Evolutionary conservation across 2,329 filamentous ascomycete genomes (phyloP).

Genomic region (Neonectria coccinea): DNA sequence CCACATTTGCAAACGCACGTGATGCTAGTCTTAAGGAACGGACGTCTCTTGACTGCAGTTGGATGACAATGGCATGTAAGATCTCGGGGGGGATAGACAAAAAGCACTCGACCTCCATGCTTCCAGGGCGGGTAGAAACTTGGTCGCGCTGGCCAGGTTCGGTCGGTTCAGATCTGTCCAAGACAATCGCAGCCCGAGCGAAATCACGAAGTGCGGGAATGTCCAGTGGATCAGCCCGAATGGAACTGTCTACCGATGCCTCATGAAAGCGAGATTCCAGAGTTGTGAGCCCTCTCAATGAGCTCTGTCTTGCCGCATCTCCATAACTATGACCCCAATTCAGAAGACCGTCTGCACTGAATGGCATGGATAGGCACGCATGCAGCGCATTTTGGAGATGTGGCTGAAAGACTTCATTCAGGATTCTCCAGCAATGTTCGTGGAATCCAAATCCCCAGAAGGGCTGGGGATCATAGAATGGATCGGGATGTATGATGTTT

Average conservation of each 20-base stretch:
- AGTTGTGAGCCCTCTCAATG: background rate
- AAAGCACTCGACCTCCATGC: constrained; percentile 11
- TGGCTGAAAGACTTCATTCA: constrained; percentile 11
- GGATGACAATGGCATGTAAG: constrained; percentile 10
- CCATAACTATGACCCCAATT: constrained; percentile 33
- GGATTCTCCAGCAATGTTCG: constrained; percentile 22
- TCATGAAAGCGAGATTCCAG: background rate
- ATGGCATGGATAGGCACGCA: constrained; percentile 28
- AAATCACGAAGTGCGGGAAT: constrained; percentile 1
- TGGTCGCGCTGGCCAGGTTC: background rate
- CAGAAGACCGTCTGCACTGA: constrained; percentile 1
- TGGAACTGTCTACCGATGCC: background rate
- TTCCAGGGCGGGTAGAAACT: background rate
- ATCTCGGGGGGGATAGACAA: constrained; percentile 20
- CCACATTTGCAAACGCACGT: constrained; percentile 4
- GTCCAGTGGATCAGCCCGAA: constrained; percentile 15
- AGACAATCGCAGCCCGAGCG: background rate
- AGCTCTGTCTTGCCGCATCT: background rate
- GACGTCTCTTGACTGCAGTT: constrained; percentile 18
- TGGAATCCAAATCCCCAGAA: constrained; percentile 36
- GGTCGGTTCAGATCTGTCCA: background rate
- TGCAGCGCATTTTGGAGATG: constrained; percentile 3
- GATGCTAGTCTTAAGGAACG: constrained; percentile 17
- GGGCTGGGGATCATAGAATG: background rate
- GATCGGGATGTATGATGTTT: background rate